These are phyloP conservation scores for Xylaria castorea DNA, from an alignment of 495 filamentous ascomycete species.

Conservation along the genomic window DNA sequence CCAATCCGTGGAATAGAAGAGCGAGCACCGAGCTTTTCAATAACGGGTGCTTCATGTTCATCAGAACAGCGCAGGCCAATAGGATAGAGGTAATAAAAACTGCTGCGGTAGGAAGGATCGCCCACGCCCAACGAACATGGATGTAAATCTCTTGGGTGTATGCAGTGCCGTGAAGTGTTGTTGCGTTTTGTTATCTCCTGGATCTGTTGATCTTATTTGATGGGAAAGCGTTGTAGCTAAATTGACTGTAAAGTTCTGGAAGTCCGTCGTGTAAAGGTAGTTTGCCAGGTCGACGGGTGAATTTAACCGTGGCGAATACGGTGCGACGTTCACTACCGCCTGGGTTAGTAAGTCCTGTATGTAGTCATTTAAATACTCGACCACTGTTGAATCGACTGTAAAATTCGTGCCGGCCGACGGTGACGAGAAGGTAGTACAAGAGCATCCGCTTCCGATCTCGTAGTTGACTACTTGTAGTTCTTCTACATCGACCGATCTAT, in stretches of 20 bases:
- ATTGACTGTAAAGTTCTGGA: slow-evolving; percentile 14
- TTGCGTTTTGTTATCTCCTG: slow-evolving; percentile 19
- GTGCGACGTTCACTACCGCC: not conserved
- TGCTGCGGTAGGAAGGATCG: not conserved
- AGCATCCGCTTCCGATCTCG: not conserved
- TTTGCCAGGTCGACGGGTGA: slow-evolving; percentile 1
- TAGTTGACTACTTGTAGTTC: not conserved
- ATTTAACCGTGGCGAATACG: not conserved
- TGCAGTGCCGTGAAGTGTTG: not conserved
- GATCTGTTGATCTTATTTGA: slow-evolving; percentile 2
- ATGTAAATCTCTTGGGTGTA: slow-evolving; percentile 15
- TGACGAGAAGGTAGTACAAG: slow-evolving; percentile 1
- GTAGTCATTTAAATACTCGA: not conserved
- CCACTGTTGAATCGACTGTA: not conserved
- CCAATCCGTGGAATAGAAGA: slow-evolving; percentile 12
- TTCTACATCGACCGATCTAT: slow-evolving; percentile 1
- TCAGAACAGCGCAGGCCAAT: not conserved
- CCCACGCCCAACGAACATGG: slow-evolving; percentile 14
- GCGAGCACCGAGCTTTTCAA: slow-evolving; percentile 12
- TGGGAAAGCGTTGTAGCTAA: slow-evolving; percentile 13
- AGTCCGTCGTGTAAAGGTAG: slow-evolving; percentile 13
- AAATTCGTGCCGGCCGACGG: not conserved
- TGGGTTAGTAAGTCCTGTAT: not conserved
- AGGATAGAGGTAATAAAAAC: slow-evolving; percentile 1
- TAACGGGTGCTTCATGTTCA: not conserved